Conservation (phyloP, 257 asterid genomes). For the Jacaranda copaia region DNA sequence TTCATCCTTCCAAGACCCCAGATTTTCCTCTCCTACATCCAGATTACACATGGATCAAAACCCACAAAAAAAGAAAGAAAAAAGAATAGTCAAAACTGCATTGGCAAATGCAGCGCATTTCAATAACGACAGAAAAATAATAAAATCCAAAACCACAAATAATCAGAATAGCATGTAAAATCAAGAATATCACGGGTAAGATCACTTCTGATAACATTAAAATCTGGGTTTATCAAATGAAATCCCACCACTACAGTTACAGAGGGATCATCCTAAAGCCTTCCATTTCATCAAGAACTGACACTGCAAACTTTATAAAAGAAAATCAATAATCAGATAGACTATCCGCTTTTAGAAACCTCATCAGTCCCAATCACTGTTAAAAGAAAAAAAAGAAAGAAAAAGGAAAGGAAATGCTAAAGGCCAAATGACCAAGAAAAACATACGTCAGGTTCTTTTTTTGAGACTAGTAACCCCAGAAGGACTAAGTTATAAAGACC, state of each 20-base stretch:
- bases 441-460: neutral
- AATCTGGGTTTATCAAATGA: neutral
- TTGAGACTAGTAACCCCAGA: neutral
- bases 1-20: constrained; percentile 69
- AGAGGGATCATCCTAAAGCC: neutral
- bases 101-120: neutral
- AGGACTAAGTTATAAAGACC: neutral
- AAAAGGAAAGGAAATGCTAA: neutral
- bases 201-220: neutral
- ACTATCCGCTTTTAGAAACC: neutral
- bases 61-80: neutral
- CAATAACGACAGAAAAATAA: neutral
- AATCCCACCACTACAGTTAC: constrained; percentile 11
- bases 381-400: neutral
- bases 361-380: constrained; percentile 1
- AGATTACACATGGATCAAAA: neutral
- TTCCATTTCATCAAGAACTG: constrained; percentile 14
- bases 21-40: constrained; percentile 59
- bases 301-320: neutral
- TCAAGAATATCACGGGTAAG: neutral
- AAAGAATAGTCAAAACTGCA: neutral
- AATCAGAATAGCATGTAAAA: constrained; percentile 19
- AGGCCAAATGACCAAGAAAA: neutral
- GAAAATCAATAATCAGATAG: neutral
- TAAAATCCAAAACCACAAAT: neutral